A percentile compares a stretch with the other conserved stretches of the same genome.
Evolutionary conservation across 129 eudicot species (phyloP).

Genomic region (Flaveria brownii): DNA sequence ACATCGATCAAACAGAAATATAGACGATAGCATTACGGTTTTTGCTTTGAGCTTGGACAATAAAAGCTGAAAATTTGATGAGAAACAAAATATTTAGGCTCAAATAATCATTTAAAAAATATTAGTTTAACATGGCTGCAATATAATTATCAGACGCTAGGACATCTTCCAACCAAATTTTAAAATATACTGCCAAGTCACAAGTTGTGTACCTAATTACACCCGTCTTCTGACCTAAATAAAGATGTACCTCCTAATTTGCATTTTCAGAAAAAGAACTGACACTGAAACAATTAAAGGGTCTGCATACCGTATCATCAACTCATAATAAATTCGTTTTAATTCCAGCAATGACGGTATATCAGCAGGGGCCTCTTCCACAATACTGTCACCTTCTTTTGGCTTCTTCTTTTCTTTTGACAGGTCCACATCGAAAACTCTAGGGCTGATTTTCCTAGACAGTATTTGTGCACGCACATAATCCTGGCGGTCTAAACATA

Average conservation of each 20-base stretch:
- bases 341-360: conserved; percentile 75
- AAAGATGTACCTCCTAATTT: background rate
- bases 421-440: conserved; percentile 82
- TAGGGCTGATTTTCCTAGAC: conserved; percentile 90
- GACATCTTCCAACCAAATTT: background rate
- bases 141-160: background rate
- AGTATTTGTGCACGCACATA: conserved; percentile 96
- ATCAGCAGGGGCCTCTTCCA: conserved; percentile 89
- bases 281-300: background rate
- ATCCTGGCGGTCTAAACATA: conserved; percentile 86
- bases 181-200: no score
- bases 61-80: background rate
- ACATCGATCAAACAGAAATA: background rate
- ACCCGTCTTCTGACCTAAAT: conserved; percentile 32
- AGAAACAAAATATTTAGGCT: background rate
- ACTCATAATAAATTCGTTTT: conserved; percentile 76
- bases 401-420: conserved; percentile 85
- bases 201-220: conserved; percentile 41
- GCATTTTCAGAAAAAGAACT: background rate
- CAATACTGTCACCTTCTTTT: conserved; percentile 72
- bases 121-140: background rate
- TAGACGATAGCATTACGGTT: background rate
- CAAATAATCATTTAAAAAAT: background rate
- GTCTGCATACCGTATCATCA: conserved; percentile 70
- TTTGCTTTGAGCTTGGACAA: background rate